These are phyloP conservation scores for Nemania abortiva DNA, from an alignment of 2,329 filamentous ascomycete genomes.

Conservation along the genomic window DNA sequence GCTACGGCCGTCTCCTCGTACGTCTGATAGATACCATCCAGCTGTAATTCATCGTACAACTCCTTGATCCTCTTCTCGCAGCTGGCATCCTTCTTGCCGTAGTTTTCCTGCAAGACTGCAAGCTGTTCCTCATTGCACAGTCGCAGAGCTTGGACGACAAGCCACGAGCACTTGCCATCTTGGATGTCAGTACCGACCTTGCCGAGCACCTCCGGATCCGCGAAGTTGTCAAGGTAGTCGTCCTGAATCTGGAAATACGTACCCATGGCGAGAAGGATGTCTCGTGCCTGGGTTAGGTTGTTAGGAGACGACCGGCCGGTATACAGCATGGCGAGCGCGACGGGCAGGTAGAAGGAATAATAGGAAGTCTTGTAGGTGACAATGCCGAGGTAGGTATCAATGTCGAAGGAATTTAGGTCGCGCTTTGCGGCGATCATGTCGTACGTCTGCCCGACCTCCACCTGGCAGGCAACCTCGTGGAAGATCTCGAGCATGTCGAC, in stretches of 20 bases:
- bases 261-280: not conserved
- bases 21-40: not conserved
- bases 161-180: not conserved
- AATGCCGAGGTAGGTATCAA: not conserved
- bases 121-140: not conserved
- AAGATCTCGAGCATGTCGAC: conserved; percentile 1
- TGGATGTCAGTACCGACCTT: not conserved
- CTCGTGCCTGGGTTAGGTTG: not conserved
- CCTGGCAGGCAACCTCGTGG: not conserved
- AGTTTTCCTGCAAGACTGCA: not conserved
- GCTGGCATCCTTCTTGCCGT: not conserved
- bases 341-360: not conserved
- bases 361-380: not conserved
- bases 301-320: not conserved
- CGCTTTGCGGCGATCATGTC: not conserved
- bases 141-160: not conserved
- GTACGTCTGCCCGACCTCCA: not conserved
- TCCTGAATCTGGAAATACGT: not conserved
- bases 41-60: not conserved
- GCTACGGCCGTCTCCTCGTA: not conserved
- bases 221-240: conserved; percentile 2
- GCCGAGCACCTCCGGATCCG: not conserved
- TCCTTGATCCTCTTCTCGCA: not conserved
- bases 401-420: conserved; percentile 1
- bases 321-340: not conserved